These are phyloP conservation scores for Corymbia calophylla DNA, from an alignment of 441 rosid genomes.

Conservation along the genomic window DNA sequence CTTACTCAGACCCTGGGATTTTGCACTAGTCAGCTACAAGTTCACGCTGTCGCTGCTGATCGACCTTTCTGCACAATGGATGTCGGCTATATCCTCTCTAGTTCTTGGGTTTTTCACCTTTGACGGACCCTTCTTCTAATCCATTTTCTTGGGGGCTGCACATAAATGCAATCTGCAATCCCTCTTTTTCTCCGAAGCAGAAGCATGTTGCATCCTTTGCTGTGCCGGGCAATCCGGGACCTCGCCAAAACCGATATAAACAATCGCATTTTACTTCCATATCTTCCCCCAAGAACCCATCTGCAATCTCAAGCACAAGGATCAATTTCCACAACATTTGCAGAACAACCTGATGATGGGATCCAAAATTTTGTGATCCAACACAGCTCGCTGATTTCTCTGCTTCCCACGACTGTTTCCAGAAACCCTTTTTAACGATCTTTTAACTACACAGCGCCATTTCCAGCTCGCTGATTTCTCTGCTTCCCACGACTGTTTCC, in stretches of 20 bases:
- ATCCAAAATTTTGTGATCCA: background rate
- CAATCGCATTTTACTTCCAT: background rate
- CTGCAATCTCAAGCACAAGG: background rate
- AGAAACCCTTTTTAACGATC: background rate
- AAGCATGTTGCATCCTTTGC: background rate
- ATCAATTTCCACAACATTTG: background rate
- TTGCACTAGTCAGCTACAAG: background rate
- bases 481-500: background rate
- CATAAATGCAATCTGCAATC: background rate
- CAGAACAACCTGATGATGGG: background rate
- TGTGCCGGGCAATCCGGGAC: background rate
- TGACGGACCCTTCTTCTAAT: background rate
- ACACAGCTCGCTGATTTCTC: background rate
- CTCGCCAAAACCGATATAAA: background rate
- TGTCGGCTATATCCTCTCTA: background rate
- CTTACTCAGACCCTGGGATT: background rate
- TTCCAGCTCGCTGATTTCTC: background rate
- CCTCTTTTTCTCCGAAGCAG: background rate
- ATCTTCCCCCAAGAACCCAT: background rate
- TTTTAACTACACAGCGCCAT: background rate
- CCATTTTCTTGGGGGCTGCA: background rate
- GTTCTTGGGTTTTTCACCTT: background rate
- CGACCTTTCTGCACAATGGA: background rate
- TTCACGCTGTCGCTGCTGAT: background rate
- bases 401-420: background rate